Base-by-base conservation (phyloP, 1,284 basidiomycete species). In the Moesziomyces parantarcticus region DNA sequence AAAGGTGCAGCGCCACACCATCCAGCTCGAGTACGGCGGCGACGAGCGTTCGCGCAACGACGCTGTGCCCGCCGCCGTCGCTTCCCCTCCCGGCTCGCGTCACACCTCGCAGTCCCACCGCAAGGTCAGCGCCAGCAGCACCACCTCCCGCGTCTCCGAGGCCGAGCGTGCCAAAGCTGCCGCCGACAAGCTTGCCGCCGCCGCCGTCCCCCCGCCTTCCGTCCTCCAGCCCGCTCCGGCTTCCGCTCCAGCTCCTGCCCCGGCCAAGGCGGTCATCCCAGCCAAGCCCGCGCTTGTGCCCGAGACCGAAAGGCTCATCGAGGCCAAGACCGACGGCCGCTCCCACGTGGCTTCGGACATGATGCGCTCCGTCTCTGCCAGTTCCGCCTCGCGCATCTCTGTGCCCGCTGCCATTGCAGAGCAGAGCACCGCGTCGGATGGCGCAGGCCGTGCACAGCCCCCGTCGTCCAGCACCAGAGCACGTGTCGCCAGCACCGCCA, bases 1-100 rank as follows among this genome's bases (percentile, higher is more conserved):
- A 25, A 81, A 81, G 62, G 59, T 67, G 34, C 79, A 81, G 65
- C 64, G 78, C 23, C 79, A 81, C 63, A 81, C 79, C 3, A 76
- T 81, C 43, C 79, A 81, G 70, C 70, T 81, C 56, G 79, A 81
- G 56, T 81, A 81, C 49, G 64, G 71, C 50, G 63, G 55, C 54
- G 59, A 70, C 25, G 64, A 68, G 46, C 60, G 64, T 11, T 29
- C 53, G 23, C 64, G 64, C 46, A 73, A 59, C 36, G 69, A 73
- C 16, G 44, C 62, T 9, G 44, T 25, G 40, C 59, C 29, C 34
- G 29, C 29, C 29, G 29, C 42, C 14, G 25, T 45, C 14, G 36
- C 57, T 4, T 48, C 64, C n/a, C 50, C 55, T 4, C 56, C 66
- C 20, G 61, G 43, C 22, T 64, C 67, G 20, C 69, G 59, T 23